phyloP scores from a whole-genome alignment of 2,329 filamentous ascomycete species.

The Sclerotinia glacialis region DNA sequence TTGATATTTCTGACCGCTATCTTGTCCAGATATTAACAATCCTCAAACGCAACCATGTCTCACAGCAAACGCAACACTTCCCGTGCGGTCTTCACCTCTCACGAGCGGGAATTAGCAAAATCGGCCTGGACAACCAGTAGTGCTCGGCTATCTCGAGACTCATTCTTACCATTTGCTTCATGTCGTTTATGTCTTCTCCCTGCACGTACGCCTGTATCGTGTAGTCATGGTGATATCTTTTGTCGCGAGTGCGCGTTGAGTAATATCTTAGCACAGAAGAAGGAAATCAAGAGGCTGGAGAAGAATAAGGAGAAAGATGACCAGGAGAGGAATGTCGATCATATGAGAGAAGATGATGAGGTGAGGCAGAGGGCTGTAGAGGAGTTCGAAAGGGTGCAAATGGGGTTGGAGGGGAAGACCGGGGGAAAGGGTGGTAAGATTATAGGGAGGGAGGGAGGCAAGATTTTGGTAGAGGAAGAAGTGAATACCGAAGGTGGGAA shows the following conservation, averaged over 20 bases:
- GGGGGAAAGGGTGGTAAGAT: constrained; percentile 40
- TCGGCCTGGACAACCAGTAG: constrained; percentile 77
- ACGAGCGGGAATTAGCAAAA: constrained; percentile 82
- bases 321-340: constrained; percentile 60
- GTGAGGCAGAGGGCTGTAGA: constrained; percentile 66
- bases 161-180: constrained; percentile 85
- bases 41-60: constrained; percentile 40
- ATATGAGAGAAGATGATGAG: constrained; percentile 63
- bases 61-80: constrained; percentile 83
- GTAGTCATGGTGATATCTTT: constrained; percentile 82
- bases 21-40: constrained; percentile 43
- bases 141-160: constrained; percentile 84
- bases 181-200: constrained; percentile 84
- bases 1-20: neutral
- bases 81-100: constrained; percentile 86
- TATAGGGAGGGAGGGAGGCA: constrained; percentile 45
- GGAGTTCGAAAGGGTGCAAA: constrained; percentile 84
- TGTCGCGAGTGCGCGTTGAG: constrained; percentile 90
- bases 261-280: constrained; percentile 87
- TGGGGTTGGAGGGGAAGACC: constrained; percentile 53
- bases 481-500: constrained; percentile 33
- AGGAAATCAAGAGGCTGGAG: constrained; percentile 82
- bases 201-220: constrained; percentile 79
- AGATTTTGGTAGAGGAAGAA: constrained; percentile 44
- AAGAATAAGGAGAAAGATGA: constrained; percentile 60